Percentiles rank a stretch among this genome's conserved stretches.
phyloP scores from a whole-genome alignment of 805 yeast species.

The Saturnispora halmiae region DNA sequence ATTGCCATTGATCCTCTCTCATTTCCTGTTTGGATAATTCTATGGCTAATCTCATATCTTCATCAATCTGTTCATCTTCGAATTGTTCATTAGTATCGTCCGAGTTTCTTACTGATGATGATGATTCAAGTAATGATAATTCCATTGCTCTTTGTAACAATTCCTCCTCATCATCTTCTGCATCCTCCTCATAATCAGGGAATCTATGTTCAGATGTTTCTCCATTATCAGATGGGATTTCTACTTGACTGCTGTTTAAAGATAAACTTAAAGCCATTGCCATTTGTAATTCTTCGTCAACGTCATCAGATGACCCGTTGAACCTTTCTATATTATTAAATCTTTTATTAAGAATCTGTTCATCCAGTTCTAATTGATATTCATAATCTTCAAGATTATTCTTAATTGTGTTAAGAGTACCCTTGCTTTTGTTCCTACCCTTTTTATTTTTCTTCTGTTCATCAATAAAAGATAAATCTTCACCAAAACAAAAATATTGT shows the following conservation, averaged over 20 bases:
- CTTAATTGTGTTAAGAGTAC: constrained; percentile 24
- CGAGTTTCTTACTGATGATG: not conserved
- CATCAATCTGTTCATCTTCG: constrained; percentile 9
- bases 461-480: constrained; percentile 17
- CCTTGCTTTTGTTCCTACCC: constrained; percentile 14
- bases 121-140: not conserved
- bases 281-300: constrained; percentile 32
- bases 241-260: not conserved
- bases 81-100: not conserved
- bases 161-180: not conserved
- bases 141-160: not conserved
- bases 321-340: constrained; percentile 28
- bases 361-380: constrained; percentile 18
- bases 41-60: constrained; percentile 13
- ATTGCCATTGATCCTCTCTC: constrained; percentile 10
- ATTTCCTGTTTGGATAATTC: constrained; percentile 13
- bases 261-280: constrained; percentile 36
- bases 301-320: constrained; percentile 32
- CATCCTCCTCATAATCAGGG: not conserved
- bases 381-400: constrained; percentile 28
- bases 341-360: constrained; percentile 17
- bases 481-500: constrained; percentile 42
- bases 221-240: not conserved
- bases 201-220: not conserved
- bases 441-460: constrained; percentile 14